These are phyloP conservation scores for Brachypodium distachyon DNA, from an alignment of 202 grass and related monocot genomes.

Conservation along the genomic window DNA sequence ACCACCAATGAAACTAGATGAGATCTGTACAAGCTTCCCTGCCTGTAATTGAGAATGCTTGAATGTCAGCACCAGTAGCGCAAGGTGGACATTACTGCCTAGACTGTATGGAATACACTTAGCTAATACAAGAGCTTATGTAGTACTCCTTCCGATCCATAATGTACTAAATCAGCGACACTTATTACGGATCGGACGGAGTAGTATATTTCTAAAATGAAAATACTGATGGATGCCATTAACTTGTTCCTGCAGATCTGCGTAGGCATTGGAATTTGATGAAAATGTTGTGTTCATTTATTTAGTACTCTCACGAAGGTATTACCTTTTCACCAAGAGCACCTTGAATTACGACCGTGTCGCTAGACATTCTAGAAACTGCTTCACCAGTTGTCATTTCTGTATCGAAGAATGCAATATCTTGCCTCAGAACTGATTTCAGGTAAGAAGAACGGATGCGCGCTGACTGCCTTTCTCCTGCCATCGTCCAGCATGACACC, in stretches of 20 bases:
- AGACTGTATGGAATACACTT: neutral
- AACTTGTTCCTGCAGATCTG: neutral
- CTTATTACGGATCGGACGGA: too few relatives aligned
- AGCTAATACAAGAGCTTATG: neutral
- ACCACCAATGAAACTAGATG: conserved; percentile 40
- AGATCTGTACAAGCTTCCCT: conserved; percentile 58
- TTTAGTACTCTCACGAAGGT: neutral
- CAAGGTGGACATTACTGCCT: neutral
- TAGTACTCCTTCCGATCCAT: too few relatives aligned
- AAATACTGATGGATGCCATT: neutral
- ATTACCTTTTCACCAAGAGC: conserved; percentile 87
- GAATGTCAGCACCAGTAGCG: neutral
- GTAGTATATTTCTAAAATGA: neutral
- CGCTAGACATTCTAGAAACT: conserved; percentile 66
- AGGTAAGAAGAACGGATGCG: conserved; percentile 73
- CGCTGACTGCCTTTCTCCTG: conserved; percentile 66
- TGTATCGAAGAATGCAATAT: conserved; percentile 88
- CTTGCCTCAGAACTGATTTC: conserved; percentile 67
- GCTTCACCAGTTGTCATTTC: conserved; percentile 79
- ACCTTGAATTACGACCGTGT: conserved; percentile 71
- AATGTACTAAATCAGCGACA: too few relatives aligned
- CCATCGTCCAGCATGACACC: conserved; percentile 88
- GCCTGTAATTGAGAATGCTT: conserved; percentile 37
- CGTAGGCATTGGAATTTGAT: neutral
- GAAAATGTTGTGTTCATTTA: neutral